Evolutionary conservation across 2,329 filamentous ascomycete species (phyloP).

Genomic region (Plectosphaerella cucumerina): DNA sequence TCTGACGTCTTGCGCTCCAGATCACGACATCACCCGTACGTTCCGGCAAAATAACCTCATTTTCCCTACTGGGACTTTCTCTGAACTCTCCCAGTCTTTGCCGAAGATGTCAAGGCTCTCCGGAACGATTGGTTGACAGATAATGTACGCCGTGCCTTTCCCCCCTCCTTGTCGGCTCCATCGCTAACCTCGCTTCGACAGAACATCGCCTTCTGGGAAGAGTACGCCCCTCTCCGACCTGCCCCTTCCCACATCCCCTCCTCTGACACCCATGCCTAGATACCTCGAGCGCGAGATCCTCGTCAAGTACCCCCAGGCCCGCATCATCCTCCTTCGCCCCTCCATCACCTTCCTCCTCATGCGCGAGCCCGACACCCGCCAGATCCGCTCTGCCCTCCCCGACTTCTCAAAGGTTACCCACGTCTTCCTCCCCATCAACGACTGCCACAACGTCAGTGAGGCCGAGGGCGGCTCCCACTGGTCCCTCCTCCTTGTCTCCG

Average conservation of each 20-base stretch:
- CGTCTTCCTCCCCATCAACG: conserved; percentile 94
- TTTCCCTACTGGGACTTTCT: too few relatives aligned
- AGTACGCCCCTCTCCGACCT: conserved; percentile 48
- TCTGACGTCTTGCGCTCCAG: conserved; percentile 11
- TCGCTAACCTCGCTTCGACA: conserved; percentile 29
- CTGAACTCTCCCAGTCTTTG: conserved; percentile 58
- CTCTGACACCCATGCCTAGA: conserved; percentile 34
- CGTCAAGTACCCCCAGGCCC: conserved; percentile 70
- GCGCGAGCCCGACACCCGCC: conserved; percentile 58
- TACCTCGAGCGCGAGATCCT: conserved; percentile 90
- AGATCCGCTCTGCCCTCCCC: conserved; percentile 66
- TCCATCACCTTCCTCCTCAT: conserved; percentile 91
- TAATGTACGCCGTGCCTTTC: conserved; percentile 58
- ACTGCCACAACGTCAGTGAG: conserved; percentile 68
- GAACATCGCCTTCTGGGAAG: conserved; percentile 98
- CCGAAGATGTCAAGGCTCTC: conserved; percentile 83
- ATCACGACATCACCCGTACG: conserved; percentile 31
- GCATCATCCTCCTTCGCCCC: conserved; percentile 86
- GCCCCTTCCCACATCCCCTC: background rate
- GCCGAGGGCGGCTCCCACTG: conserved; percentile 94
- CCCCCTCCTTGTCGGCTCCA: conserved; percentile 8
- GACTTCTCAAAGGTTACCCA: conserved; percentile 80
- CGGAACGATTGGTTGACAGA: conserved; percentile 96
- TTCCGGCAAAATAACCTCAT: background rate
- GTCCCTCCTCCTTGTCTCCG: conserved; percentile 85